Conservation (phyloP, 2,329 filamentous ascomycete genomes). For the Alternaria alternata region DNA sequence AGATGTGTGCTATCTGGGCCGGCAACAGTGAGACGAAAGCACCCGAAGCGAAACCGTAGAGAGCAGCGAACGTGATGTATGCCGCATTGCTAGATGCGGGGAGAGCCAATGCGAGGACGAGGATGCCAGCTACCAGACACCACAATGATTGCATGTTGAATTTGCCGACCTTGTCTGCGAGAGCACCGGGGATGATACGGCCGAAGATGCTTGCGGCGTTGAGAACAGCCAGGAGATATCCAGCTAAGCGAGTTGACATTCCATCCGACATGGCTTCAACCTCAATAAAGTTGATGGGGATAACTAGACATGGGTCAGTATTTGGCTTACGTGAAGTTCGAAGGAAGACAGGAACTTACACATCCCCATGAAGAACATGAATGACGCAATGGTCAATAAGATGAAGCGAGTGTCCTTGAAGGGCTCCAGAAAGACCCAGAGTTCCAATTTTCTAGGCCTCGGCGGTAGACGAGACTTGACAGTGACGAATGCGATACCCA, state of each 20-base stretch:
- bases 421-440: slow-evolving; percentile 40
- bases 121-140: slow-evolving; percentile 50
- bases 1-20: slow-evolving; percentile 54
- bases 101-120: slow-evolving; percentile 57
- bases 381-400: slow-evolving; percentile 59
- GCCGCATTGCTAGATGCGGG: slow-evolving; percentile 57
- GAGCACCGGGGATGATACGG: slow-evolving; percentile 62
- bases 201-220: slow-evolving; percentile 61
- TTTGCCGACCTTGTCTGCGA: slow-evolving; percentile 63
- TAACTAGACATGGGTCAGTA: slow-evolving; percentile 41
- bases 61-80: slow-evolving; percentile 55
- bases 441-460: slow-evolving; percentile 41
- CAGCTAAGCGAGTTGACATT: slow-evolving; percentile 58
- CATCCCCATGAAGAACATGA: slow-evolving; percentile 67
- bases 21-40: slow-evolving; percentile 59
- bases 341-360: slow-evolving; percentile 29
- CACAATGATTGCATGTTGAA: slow-evolving; percentile 57
- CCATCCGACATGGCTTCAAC: slow-evolving; percentile 57
- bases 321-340: not conserved
- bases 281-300: slow-evolving; percentile 60
- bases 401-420: slow-evolving; percentile 55
- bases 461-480: slow-evolving; percentile 61
- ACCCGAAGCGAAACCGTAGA: slow-evolving; percentile 63
- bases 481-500: slow-evolving; percentile 62
- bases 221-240: slow-evolving; percentile 64